Evolutionary conservation across 192 early-diverging fungal genomes (phyloP).

Genomic region (Entomortierella chlamydospora): DNA sequence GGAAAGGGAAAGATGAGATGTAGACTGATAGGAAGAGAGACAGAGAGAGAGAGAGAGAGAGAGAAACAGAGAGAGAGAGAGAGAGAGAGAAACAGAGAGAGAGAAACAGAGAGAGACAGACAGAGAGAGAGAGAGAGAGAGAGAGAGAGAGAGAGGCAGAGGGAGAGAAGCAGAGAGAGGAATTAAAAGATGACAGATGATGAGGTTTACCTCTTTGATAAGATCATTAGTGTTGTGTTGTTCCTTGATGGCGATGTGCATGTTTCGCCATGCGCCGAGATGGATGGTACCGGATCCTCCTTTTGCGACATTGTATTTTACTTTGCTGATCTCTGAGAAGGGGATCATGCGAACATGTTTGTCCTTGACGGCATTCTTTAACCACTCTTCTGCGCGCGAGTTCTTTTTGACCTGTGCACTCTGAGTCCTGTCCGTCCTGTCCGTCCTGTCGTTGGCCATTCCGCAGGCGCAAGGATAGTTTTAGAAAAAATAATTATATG

Average conservation of each 20-base stretch:
- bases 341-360: slow-evolving; percentile 56
- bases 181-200: not conserved
- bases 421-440: slow-evolving; percentile 26
- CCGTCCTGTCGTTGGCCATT: slow-evolving; percentile 44
- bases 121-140: too few relatives aligned
- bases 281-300: slow-evolving; percentile 53
- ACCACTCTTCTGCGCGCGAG: slow-evolving; percentile 50
- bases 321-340: slow-evolving; percentile 55
- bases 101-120: too few relatives aligned
- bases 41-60: too few relatives aligned
- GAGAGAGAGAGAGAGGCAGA: not conserved
- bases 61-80: too few relatives aligned
- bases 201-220: slow-evolving; percentile 47
- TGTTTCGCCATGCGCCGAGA: slow-evolving; percentile 54
- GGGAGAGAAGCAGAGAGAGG: not conserved
- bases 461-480: not conserved
- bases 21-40: too few relatives aligned
- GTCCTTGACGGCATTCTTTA: slow-evolving; percentile 51
- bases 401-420: slow-evolving; percentile 55
- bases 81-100: too few relatives aligned
- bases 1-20: too few relatives aligned
- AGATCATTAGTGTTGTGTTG: slow-evolving; percentile 56
- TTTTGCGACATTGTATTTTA: slow-evolving; percentile 55
- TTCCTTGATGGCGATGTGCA: slow-evolving; percentile 56
- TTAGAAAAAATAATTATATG: too few relatives aligned